A percentile compares a stretch with the other conserved stretches of the same genome.
phyloP scores from a whole-genome alignment of 768 basidiomycete species.

The Leccinum sublutescens region DNA sequence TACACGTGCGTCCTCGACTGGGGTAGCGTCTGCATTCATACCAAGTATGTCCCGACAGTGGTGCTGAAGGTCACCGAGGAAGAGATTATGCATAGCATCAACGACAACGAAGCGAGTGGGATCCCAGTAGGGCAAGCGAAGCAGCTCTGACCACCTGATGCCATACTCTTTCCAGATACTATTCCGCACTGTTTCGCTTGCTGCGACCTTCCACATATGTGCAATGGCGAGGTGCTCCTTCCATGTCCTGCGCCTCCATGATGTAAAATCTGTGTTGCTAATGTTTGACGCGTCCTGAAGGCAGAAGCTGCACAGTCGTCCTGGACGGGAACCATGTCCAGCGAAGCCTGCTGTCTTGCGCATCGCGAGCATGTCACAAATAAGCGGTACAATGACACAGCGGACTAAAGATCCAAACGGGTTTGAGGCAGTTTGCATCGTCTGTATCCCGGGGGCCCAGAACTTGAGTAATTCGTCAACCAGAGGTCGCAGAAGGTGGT shows the following conservation, averaged over 20 bases:
- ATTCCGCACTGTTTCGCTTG: neutral
- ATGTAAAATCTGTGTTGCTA: neutral
- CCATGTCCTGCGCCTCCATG: neutral
- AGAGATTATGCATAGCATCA: neutral
- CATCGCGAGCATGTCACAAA: neutral
- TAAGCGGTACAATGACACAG: neutral
- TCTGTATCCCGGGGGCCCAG: neutral
- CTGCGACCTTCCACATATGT: neutral
- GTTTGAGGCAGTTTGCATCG: neutral
- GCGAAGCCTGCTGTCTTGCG: neutral
- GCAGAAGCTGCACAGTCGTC: neutral
- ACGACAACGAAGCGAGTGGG: neutral
- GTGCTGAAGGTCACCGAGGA: neutral
- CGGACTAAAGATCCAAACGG: neutral
- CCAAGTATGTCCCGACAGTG: neutral
- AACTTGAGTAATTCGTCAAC: neutral
- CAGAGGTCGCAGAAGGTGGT: neutral
- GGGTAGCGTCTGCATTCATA: neutral
- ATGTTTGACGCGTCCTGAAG: neutral
- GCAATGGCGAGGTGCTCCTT: neutral
- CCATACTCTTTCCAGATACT: neutral
- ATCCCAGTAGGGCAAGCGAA: neutral
- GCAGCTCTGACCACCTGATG: neutral
- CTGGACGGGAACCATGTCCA: neutral
- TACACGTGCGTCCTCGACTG: neutral